These are phyloP conservation scores for Beta vulgaris DNA, from an alignment of 148 eudicot species.

Conservation along the genomic window DNA sequence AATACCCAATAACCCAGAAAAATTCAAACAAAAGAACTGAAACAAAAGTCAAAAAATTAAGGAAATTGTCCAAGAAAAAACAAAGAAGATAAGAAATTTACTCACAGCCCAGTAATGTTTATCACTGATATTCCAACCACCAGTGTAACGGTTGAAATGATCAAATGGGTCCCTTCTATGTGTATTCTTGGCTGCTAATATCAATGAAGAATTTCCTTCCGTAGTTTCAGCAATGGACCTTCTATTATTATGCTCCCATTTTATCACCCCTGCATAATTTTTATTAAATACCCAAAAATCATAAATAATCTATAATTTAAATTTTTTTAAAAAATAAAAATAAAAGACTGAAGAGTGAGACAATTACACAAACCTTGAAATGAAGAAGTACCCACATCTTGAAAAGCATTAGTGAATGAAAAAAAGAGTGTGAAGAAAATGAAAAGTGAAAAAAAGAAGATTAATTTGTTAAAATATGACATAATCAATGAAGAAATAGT, in stretches of 20 bases:
- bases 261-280: constrained; percentile 13
- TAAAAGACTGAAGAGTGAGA: not conserved
- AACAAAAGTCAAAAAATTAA: not conserved
- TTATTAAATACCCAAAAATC: not conserved
- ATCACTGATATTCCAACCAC: constrained; percentile 68
- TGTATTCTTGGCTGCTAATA: constrained; percentile 53
- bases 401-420: constrained; percentile 16
- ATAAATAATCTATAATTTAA: not conserved
- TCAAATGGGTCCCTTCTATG: constrained; percentile 50
- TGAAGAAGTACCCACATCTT: constrained; percentile 14
- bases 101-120: constrained; percentile 55
- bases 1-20: constrained; percentile 7
- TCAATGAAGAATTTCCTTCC: constrained; percentile 26
- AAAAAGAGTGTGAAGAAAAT: constrained; percentile 16
- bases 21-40: not conserved
- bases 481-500: not conserved
- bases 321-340: not conserved
- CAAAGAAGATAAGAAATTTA: not conserved
- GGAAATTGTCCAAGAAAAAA: not conserved
- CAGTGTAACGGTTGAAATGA: constrained; percentile 39
- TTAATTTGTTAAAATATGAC: constrained; percentile 17
- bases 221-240: constrained; percentile 29
- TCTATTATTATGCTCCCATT: constrained; percentile 13
- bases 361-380: constrained; percentile 18
- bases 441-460: constrained; percentile 2